Percentiles rank a stretch among this genome's conserved stretches.
Evolutionary conservation across 371 early-diverging fungal genomes (phyloP).

Genomic region (Mucor velutinosus): DNA sequence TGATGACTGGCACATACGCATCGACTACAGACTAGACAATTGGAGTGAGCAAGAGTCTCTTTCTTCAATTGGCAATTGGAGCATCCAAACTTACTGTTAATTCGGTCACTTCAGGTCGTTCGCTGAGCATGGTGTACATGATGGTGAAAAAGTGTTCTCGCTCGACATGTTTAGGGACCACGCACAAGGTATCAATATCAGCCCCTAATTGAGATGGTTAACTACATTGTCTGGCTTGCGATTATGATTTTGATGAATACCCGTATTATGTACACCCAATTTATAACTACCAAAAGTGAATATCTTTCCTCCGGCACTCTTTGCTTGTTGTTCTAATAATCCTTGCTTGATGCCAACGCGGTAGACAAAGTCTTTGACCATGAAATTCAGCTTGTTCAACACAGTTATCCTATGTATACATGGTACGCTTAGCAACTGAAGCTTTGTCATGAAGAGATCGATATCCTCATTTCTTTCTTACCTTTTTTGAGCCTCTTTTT

Average conservation of each 20-base stretch:
- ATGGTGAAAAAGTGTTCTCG: constrained; percentile 93
- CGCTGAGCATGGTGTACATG: constrained; percentile 83
- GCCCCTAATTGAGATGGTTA: constrained; percentile 57
- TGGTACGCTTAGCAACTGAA: neutral
- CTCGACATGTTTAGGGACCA: constrained; percentile 89
- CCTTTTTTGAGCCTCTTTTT: constrained; percentile 63
- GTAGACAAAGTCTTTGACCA: constrained; percentile 93
- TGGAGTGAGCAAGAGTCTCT: neutral
- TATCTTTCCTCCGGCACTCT: constrained; percentile 91
- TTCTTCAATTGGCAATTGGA: neutral
- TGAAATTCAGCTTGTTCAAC: constrained; percentile 78
- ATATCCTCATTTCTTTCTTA: neutral
- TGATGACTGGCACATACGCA: constrained; percentile 99
- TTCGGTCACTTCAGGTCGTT: constrained; percentile 82
- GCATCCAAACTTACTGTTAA: constrained; percentile 63
- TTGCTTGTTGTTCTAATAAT: constrained; percentile 79
- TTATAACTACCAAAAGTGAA: constrained; percentile 99
- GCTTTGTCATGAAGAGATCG: neutral
- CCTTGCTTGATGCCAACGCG: constrained; percentile 64
- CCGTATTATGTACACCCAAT: constrained; percentile 96
- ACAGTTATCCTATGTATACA: constrained; percentile 78
- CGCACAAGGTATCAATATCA: constrained; percentile 99
- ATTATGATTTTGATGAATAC: constrained; percentile 37
- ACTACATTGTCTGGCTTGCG: neutral
- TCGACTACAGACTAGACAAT: constrained; percentile 72